phyloP scores from a whole-genome alignment of 2,329 filamentous ascomycete genomes.

The Thermoascus crustaceus region DNA sequence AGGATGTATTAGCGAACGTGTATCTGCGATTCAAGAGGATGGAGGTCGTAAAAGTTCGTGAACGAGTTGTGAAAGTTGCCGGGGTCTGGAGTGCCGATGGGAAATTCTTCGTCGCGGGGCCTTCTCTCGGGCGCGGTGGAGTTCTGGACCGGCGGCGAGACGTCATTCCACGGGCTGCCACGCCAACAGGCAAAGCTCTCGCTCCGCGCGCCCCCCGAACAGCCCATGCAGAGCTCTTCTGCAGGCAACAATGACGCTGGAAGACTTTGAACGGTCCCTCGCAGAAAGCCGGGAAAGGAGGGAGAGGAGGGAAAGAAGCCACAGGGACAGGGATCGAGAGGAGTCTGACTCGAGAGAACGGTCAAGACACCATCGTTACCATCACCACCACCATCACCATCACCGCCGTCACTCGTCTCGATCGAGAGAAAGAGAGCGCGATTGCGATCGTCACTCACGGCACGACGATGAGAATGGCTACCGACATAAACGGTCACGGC shows the following conservation, averaged over 20 bases:
- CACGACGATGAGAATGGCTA: slow-evolving; percentile 47
- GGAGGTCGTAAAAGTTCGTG: not conserved
- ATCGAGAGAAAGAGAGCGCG: slow-evolving; percentile 26
- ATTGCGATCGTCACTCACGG: slow-evolving; percentile 32
- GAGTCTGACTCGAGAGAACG: slow-evolving; percentile 29
- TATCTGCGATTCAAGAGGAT: too few relatives aligned
- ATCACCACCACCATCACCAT: slow-evolving; percentile 33
- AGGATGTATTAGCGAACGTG: too few relatives aligned
- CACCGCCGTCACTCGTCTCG: slow-evolving; percentile 36
- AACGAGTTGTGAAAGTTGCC: slow-evolving; percentile 5
- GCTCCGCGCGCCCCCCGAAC: not conserved
- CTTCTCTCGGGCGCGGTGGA: slow-evolving; percentile 21
- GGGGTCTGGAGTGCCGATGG: slow-evolving; percentile 1
- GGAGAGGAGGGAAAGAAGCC: slow-evolving; percentile 23
- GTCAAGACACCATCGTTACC: slow-evolving; percentile 21
- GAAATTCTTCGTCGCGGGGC: slow-evolving; percentile 18
- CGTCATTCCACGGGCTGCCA: slow-evolving; percentile 25
- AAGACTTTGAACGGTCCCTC: slow-evolving; percentile 72
- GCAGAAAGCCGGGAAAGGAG: slow-evolving; percentile 46
- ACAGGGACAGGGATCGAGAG: slow-evolving; percentile 27
- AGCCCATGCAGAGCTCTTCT: not conserved
- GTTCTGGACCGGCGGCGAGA: slow-evolving; percentile 21
- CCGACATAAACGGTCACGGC: slow-evolving; percentile 57
- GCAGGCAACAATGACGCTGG: slow-evolving; percentile 45
- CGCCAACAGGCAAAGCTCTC: not conserved